phyloP scores from a whole-genome alignment of 2,329 filamentous ascomycete species.

The Ciborinia camelliae region DNA sequence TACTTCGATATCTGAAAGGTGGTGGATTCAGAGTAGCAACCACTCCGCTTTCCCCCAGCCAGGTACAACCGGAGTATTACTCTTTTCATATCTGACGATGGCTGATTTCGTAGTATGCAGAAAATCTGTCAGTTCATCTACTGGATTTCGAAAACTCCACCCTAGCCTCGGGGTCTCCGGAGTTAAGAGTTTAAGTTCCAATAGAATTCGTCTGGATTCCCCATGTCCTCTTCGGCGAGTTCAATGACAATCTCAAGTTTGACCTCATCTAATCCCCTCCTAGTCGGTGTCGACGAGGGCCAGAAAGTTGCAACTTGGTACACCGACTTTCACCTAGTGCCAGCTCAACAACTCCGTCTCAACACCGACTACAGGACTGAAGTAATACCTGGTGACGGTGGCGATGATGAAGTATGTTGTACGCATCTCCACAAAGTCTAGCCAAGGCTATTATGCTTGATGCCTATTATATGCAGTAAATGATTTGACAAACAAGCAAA shows the following conservation, averaged over 20 bases:
- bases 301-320: background rate
- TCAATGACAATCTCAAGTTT: background rate
- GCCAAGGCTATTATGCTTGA: slow-evolving; percentile 6
- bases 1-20: slow-evolving; percentile 2
- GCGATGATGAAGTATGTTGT: background rate
- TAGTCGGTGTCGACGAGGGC: background rate
- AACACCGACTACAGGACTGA: background rate
- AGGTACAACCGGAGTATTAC: background rate
- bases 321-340: background rate
- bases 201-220: background rate
- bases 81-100: background rate
- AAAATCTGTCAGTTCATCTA: background rate
- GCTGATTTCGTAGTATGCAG: background rate
- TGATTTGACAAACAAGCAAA: background rate
- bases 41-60: background rate
- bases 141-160: slow-evolving; percentile 1
- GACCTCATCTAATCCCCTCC: background rate
- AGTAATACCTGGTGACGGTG: slow-evolving; percentile 8
- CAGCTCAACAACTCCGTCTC: background rate
- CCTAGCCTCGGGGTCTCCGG: slow-evolving; percentile 3
- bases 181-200: background rate
- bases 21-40: background rate
- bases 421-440: background rate
- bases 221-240: background rate
- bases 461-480: background rate